Evolutionary conservation across 2,329 filamentous ascomycete species (phyloP).

Genomic region (Phoma sp.): DNA sequence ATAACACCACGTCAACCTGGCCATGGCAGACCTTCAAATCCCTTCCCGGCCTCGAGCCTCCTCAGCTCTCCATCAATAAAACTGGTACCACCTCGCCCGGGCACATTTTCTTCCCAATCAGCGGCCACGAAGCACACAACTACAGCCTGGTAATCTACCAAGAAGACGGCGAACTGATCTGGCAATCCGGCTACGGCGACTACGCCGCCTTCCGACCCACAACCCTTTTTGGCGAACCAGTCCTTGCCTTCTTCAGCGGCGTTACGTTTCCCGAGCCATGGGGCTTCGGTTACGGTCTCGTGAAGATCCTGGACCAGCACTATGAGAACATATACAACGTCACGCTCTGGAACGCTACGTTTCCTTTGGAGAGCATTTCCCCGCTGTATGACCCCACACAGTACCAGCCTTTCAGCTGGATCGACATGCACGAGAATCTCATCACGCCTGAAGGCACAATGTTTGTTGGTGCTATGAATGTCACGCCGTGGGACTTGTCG

Average conservation of each 20-base stretch:
- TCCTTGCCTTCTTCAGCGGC: background rate
- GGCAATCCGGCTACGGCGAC: slow-evolving; percentile 10
- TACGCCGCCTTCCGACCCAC: slow-evolving; percentile 5
- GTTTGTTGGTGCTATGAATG: slow-evolving; percentile 13
- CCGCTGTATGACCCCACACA: slow-evolving; percentile 14
- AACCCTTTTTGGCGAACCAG: slow-evolving; percentile 1
- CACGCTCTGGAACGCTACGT: slow-evolving; percentile 6
- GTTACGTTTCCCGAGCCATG: background rate
- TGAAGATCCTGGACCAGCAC: background rate
- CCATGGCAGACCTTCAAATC: slow-evolving; percentile 19
- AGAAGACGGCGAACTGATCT: background rate
- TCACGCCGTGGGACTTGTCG: slow-evolving; percentile 16
- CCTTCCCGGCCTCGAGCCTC: slow-evolving; percentile 10
- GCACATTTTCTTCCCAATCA: slow-evolving; percentile 11
- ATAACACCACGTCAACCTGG: background rate
- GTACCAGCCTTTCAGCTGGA: slow-evolving; percentile 10
- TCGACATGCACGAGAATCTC: slow-evolving; percentile 19
- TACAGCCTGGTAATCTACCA: slow-evolving; percentile 15
- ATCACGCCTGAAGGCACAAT: slow-evolving; percentile 15
- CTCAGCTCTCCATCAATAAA: slow-evolving; percentile 8
- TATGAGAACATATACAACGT: slow-evolving; percentile 3
- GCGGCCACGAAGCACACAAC: slow-evolving; percentile 9
- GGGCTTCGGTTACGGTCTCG: background rate
- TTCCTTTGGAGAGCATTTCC: slow-evolving; percentile 2
- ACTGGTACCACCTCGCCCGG: slow-evolving; percentile 4